phyloP scores from a whole-genome alignment of 768 basidiomycete genomes.

The Kwoniella dejecticola region DNA sequence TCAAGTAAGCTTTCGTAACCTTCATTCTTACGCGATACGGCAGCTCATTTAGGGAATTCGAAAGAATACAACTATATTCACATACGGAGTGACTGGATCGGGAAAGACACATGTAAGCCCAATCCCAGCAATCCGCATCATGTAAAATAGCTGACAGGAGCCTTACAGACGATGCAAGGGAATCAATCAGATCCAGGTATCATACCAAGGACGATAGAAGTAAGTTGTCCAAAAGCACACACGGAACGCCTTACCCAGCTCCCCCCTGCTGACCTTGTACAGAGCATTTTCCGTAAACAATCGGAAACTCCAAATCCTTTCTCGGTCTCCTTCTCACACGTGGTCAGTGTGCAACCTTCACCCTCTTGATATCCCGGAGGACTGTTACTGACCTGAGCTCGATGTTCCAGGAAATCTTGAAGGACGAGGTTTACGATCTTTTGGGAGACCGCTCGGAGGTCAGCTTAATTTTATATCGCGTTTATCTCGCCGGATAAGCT shows the following conservation, averaged over 20 bases:
- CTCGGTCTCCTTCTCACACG: slow-evolving; percentile 68
- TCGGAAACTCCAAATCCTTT: slow-evolving; percentile 54
- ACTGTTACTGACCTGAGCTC: neutral
- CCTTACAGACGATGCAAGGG: slow-evolving; percentile 81
- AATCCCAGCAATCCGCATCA: neutral
- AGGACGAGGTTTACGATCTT: slow-evolving; percentile 86
- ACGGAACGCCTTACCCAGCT: no score
- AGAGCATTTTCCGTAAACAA: slow-evolving; percentile 52
- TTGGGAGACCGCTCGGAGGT: slow-evolving; percentile 57
- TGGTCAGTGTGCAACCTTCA: slow-evolving; percentile 16
- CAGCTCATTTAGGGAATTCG: no score
- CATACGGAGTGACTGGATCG: slow-evolving; percentile 86
- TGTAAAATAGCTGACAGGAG: slow-evolving; percentile 2
- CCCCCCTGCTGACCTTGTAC: no score
- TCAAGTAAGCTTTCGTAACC: slow-evolving; percentile 61
- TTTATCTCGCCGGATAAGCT: neutral
- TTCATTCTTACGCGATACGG: neutral
- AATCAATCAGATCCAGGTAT: slow-evolving; percentile 72
- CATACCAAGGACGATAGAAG: slow-evolving; percentile 78
- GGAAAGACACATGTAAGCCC: slow-evolving; percentile 66
- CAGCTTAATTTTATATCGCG: slow-evolving; percentile 10
- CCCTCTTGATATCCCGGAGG: neutral
- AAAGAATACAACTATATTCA: slow-evolving; percentile 82
- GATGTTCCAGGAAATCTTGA: slow-evolving; percentile 68
- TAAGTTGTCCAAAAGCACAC: no score